These are phyloP conservation scores for Pichiaceae sp. DNA, from an alignment of 1,139 yeast genomes.

Conservation along the genomic window DNA sequence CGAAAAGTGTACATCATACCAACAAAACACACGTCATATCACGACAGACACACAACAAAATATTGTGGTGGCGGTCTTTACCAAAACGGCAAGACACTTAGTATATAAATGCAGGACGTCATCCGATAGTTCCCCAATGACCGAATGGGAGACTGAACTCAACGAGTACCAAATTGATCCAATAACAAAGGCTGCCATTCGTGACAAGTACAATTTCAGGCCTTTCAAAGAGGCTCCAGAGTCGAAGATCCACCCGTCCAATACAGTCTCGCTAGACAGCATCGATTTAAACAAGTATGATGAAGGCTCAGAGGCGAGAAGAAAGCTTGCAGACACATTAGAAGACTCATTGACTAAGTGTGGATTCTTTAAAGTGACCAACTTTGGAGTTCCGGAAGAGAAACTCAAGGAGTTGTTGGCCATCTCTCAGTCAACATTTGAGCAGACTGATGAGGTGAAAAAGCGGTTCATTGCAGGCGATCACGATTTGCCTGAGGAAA, in stretches of 20 bases:
- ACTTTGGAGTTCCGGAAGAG: constrained; percentile 28
- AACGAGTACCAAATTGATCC: neutral
- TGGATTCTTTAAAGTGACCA: constrained; percentile 37
- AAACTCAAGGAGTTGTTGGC: constrained; percentile 27
- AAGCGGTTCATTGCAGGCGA: constrained; percentile 32
- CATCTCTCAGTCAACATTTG: constrained; percentile 27
- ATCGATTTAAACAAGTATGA: constrained; percentile 28
- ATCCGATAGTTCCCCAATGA: too few relatives aligned
- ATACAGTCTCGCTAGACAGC: constrained; percentile 27
- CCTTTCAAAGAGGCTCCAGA: constrained; percentile 12
- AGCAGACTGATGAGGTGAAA: constrained; percentile 36
- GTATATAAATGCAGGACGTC: too few relatives aligned
- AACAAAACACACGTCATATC: neutral
- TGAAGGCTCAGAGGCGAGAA: constrained; percentile 16
- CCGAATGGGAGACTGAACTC: neutral
- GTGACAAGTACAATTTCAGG: constrained; percentile 12
- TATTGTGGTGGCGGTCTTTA: neutral
- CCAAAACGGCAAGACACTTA: neutral
- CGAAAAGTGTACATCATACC: neutral
- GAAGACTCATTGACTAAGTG: constrained; percentile 32
- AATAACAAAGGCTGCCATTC: constrained; percentile 4
- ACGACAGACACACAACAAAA: neutral
- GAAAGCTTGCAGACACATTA: constrained; percentile 25
- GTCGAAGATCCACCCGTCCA: constrained; percentile 23
- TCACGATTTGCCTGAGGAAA: constrained; percentile 19